Evolutionary conservation across 75 land plant genomes (phyloP).

Genomic region (Ceratopteris richardii): DNA sequence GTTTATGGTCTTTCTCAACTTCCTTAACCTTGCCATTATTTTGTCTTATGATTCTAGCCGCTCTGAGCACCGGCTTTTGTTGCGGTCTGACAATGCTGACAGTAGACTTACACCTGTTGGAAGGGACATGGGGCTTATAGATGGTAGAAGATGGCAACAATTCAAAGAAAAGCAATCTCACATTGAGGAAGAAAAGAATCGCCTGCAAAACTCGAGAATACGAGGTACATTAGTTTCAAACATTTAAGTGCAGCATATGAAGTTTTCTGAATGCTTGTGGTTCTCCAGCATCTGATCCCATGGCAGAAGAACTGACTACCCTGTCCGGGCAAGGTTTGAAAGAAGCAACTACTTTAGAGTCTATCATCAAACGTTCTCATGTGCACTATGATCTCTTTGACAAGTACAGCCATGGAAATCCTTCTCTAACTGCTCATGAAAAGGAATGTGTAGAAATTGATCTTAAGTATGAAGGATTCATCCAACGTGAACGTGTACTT

Average conservation of each 20-base stretch:
- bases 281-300: constrained; percentile 46
- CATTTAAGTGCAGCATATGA: no score
- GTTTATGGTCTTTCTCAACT: no score
- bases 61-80: constrained; percentile 85
- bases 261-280: no score
- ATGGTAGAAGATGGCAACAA: constrained; percentile 75
- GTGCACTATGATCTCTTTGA: constrained; percentile 65
- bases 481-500: constrained; percentile 61
- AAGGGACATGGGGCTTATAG: constrained; percentile 80
- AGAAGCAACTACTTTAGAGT: constrained; percentile 43
- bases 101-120: constrained; percentile 91
- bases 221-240: constrained; percentile 38
- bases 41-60: no score
- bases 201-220: constrained; percentile 51
- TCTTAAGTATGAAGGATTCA: constrained; percentile 94
- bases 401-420: constrained; percentile 72
- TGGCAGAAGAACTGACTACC: constrained; percentile 49
- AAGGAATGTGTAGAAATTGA: constrained; percentile 93
- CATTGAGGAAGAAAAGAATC: constrained; percentile 58
- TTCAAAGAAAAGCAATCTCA: constrained; percentile 75
- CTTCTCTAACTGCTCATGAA: constrained; percentile 44
- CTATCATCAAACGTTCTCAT: constrained; percentile 82
- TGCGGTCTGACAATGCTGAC: constrained; percentile 93
- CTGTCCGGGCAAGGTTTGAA: constrained; percentile 76
- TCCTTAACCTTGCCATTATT: no score